A percentile compares a stretch with the other conserved stretches of the same genome.
Evolutionary conservation across 2,329 filamentous ascomycete species (phyloP).

Genomic region (Lachnellula occidentalis): DNA sequence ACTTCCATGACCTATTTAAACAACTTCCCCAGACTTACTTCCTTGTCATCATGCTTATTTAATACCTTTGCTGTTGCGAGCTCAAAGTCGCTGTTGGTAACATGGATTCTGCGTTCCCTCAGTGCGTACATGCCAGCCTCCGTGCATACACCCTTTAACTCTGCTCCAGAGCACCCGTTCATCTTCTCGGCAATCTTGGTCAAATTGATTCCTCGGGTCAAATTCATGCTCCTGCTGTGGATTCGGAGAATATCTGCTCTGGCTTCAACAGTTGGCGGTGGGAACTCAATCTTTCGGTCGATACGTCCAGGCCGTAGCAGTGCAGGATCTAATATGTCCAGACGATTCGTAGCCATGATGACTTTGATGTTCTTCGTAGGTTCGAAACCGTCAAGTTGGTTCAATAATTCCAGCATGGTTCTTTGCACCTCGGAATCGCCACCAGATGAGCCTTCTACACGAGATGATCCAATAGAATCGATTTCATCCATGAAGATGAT

Average conservation of each 20-base stretch:
- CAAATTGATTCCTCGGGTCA: conserved; percentile 94
- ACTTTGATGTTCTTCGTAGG: conserved; percentile 99
- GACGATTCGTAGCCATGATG: conserved; percentile 98
- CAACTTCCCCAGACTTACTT: conserved; percentile 82
- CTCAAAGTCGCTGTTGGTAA: conserved; percentile 98
- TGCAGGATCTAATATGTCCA: conserved; percentile 94
- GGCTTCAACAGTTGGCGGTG: conserved; percentile 91
- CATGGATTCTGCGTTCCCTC: conserved; percentile 90
- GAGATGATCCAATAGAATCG: conserved; percentile 94
- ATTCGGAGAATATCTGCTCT: conserved; percentile 96
- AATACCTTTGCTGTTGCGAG: conserved; percentile 97
- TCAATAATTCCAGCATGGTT: conserved; percentile 96
- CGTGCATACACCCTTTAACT: conserved; percentile 97
- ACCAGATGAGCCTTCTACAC: conserved; percentile 90
- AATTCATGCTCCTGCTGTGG: conserved; percentile 96
- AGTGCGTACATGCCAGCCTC: conserved; percentile 98
- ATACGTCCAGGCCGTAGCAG: conserved; percentile 94
- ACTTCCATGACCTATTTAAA: conserved; percentile 82
- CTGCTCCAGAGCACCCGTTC: conserved; percentile 96
- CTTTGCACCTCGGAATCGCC: conserved; percentile 97
- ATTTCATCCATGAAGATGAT: conserved; percentile 99
- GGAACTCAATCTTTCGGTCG: conserved; percentile 98
- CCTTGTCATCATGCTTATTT: conserved; percentile 99
- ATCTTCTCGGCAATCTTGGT: conserved; percentile 99
- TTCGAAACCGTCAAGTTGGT: conserved; percentile 97